A percentile compares a stretch with the other conserved stretches of the same genome.
These are phyloP conservation scores for Scolecobasidium constrictum DNA, from an alignment of 2,329 filamentous ascomycete genomes.

Conservation along the genomic window DNA sequence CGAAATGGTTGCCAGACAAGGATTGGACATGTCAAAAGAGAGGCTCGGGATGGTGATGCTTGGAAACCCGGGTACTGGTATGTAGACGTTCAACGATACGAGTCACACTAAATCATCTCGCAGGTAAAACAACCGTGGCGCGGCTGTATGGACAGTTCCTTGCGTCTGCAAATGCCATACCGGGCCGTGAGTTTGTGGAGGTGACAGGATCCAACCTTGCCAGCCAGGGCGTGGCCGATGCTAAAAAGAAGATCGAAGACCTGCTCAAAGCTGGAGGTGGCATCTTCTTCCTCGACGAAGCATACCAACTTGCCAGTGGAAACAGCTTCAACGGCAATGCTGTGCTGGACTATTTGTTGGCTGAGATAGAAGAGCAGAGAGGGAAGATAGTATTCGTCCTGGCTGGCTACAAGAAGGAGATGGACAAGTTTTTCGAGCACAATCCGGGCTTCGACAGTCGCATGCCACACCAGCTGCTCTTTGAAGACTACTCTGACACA, in stretches of 20 bases:
- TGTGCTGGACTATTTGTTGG: slow-evolving; percentile 60
- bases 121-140: slow-evolving; percentile 66
- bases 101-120: too few species aligned
- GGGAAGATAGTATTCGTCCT: slow-evolving; percentile 63
- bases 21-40: slow-evolving; percentile 43
- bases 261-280: slow-evolving; percentile 53
- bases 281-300: slow-evolving; percentile 68
- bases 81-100: too few species aligned
- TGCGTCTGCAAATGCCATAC: slow-evolving; percentile 48
- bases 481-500: slow-evolving; percentile 55
- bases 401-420: slow-evolving; percentile 62
- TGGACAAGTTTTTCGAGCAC: slow-evolving; percentile 67
- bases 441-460: slow-evolving; percentile 62
- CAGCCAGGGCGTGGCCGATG: slow-evolving; percentile 47
- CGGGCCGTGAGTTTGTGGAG: slow-evolving; percentile 51
- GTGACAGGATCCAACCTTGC: slow-evolving; percentile 58
- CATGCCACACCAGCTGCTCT: slow-evolving; percentile 54
- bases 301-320: slow-evolving; percentile 58
- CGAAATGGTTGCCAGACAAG: slow-evolving; percentile 49
- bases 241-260: slow-evolving; percentile 44
- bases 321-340: slow-evolving; percentile 46
- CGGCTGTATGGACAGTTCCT: slow-evolving; percentile 59
- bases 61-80: slow-evolving; percentile 67
- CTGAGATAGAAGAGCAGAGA: slow-evolving; percentile 60
- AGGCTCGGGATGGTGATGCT: slow-evolving; percentile 53